These are phyloP conservation scores for Melanomma pulvis-pyrius DNA, from an alignment of 495 filamentous ascomycete genomes.

Conservation along the genomic window DNA sequence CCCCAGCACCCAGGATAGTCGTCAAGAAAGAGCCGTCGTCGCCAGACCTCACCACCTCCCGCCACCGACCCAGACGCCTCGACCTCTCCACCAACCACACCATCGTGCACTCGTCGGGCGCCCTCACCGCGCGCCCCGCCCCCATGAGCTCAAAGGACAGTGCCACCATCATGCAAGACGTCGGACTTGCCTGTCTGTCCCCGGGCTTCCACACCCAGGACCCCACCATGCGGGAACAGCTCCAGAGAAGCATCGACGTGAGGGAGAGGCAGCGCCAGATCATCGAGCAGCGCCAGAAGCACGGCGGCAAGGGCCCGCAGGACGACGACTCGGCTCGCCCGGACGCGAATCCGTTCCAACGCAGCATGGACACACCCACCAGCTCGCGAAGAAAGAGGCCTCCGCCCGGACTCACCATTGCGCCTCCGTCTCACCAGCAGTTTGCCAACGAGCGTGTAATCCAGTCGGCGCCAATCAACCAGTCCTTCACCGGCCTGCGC, in stretches of 20 bases:
- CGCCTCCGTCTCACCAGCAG: slow-evolving; percentile 92
- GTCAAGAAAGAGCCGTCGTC: slow-evolving; percentile 95
- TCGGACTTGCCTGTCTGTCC: slow-evolving; percentile 91
- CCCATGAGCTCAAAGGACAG: slow-evolving; percentile 78
- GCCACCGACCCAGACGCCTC: slow-evolving; percentile 85
- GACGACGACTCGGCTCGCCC: slow-evolving; percentile 53
- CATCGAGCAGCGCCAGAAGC: slow-evolving; percentile 86
- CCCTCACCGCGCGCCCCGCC: slow-evolving; percentile 63
- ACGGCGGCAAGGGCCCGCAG: slow-evolving; percentile 37
- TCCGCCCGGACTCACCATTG: slow-evolving; percentile 89
- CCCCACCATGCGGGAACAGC: slow-evolving; percentile 91
- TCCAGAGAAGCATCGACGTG: slow-evolving; percentile 91
- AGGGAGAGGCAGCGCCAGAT: slow-evolving; percentile 92
- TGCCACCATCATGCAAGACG: slow-evolving; percentile 74
- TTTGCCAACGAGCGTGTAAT: slow-evolving; percentile 96
- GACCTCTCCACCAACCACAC: slow-evolving; percentile 68
- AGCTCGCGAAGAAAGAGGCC: slow-evolving; percentile 71
- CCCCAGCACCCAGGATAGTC: slow-evolving; percentile 68
- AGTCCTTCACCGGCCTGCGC: slow-evolving; percentile 85
- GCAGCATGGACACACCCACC: slow-evolving; percentile 62
- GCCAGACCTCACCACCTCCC: slow-evolving; percentile 70
- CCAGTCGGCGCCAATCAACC: slow-evolving; percentile 93
- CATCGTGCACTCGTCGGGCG: slow-evolving; percentile 49
- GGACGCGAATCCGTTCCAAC: slow-evolving; percentile 54
- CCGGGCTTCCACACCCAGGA: slow-evolving; percentile 95